Evolutionary conservation across 2,329 filamentous ascomycete genomes (phyloP), one percentile per base, ranked within the genome.

Genomic region (Hymenoscyphus fructigenus): DNA sequence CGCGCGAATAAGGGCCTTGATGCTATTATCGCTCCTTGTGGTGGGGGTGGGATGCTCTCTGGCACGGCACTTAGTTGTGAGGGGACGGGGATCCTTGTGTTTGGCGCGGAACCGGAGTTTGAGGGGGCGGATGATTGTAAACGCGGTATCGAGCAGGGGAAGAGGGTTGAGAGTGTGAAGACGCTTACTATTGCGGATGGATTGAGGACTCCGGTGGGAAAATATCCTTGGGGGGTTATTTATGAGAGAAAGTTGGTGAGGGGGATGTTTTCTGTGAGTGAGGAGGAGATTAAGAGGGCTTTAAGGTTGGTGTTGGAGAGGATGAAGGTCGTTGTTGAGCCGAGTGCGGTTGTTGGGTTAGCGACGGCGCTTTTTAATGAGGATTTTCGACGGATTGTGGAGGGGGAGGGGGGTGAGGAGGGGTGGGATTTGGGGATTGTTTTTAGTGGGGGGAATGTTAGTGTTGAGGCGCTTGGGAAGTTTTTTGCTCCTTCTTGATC

Each of bases 251-350:
- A 79, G n/a, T 87, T 95, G 65, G 89, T 97, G 0, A 75, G 79
- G 1, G 89, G 85, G 0, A 85, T 97, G 72, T 88, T 86, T 78
- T 84, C 85, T 63, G 94, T 96, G 0, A 87, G 83, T 0, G 94
- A 98, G 77, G 88, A 89, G 62, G 87, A 97, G 81, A 97, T 98
- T 76, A 84, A 85, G 73, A 83, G 81, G 26, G 90, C 93, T 14
- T 84, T 97, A 85, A 80, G 84, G 67, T 78, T 98, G 67, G 89
- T 96, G 38, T 80, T 93, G 67, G 94, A 98, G 84, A 81, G 93
- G 65, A 87, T 95, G 83, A 97, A 98, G 85, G 80, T 96, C 57
- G 87, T 97, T 26, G 88, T 97, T 14, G 94, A 98, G 82, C 94
- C 94, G 26, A 93, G 90, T 77, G 87, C 91, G 0, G 92, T 89